Evolutionary conservation across 2,329 filamentous ascomycete genomes (phyloP), one percentile per base, ranked within the genome.

Genomic region (Colletotrichum falcatum): DNA sequence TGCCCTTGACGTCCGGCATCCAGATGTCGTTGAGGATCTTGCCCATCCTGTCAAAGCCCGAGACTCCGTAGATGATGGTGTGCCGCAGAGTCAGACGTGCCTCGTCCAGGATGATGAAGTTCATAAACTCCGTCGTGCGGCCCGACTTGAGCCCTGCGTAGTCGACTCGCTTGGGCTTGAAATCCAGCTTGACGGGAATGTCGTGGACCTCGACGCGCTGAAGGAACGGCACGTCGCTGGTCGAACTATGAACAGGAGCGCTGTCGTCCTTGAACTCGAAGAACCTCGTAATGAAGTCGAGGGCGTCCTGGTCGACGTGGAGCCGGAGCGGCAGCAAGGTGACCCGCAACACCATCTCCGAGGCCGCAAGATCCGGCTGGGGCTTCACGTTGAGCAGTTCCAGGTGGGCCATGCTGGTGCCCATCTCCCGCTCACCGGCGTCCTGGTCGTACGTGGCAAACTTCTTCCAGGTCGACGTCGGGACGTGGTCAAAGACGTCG

Each of bases 81-180:
- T 95, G 95, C 16, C 93, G 89, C 63, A 99, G 87, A 8, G 92
- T 89, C 87, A 99, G 92, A 71, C 95, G 91, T 2, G 96, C 91
- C 74, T 93, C 91, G 75, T 99, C 96, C 1, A 99, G 88, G 18
- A 95, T 93, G 73, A 99, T 88, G 78, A 99, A 98, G 80, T 99
- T 99, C 95, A 98, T 98, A 77, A 99, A 97, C 79, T 99, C 96
- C 0, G 94, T 97, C 0, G 96, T 98, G 74, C 94, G 94, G 1
- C 96, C 96, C 1, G 96, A 98, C 33, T 95, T 91, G 4, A 99
- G 87, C 4, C 95, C 95, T 0, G 91, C 93, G 75, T 99, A 99
- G 79, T 99, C 95, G 23, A 99, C 94, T n/a, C 94, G 90, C 81
- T 99, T 98, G 11, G 96, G 96, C 79, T 99, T 99, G 83, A 99